A percentile compares a stretch with the other conserved stretches of the same genome.
Evolutionary conservation across 352 stramenopile species (phyloP).

Genomic region (Phytopythium vexans): DNA sequence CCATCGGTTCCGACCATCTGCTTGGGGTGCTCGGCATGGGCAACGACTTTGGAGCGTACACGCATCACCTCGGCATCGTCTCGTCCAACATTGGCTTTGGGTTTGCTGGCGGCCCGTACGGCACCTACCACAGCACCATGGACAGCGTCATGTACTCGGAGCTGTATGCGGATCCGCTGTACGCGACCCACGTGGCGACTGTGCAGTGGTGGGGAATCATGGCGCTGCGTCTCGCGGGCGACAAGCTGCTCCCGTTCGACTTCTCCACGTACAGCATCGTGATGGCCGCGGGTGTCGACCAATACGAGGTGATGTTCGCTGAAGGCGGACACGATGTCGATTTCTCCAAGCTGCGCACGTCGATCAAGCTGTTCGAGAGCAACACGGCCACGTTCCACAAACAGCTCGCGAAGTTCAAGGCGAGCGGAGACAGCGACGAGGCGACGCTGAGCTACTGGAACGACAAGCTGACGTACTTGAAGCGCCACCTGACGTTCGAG

Average conservation of each 20-base stretch:
- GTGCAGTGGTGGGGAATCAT: conserved; percentile 50
- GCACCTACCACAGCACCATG: conserved; percentile 82
- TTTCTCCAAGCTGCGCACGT: conserved; percentile 18
- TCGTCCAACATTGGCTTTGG: conserved; percentile 65
- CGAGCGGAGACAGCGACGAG: not conserved
- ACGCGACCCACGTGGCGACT: conserved; percentile 36
- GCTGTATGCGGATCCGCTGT: conserved; percentile 49
- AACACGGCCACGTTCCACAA: conserved; percentile 31
- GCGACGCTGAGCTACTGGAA: conserved; percentile 38
- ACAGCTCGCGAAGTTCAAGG: conserved; percentile 6
- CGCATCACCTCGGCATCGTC: no score
- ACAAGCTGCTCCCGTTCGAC: conserved; percentile 48
- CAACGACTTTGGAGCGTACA: conserved; percentile 75
- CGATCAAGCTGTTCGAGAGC: conserved; percentile 30
- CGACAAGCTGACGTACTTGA: conserved; percentile 42
- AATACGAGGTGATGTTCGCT: conserved; percentile 10
- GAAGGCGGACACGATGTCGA: conserved; percentile 16
- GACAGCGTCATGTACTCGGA: conserved; percentile 78
- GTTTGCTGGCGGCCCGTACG: conserved; percentile 33
- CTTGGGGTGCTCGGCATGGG: conserved; percentile 47
- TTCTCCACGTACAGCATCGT: conserved; percentile 49
- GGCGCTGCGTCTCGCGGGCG: conserved; percentile 43
- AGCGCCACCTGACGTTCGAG: conserved; percentile 38
- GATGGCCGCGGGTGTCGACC: conserved; percentile 35
- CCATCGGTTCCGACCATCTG: conserved; percentile 33